Evolutionary conservation across 2,329 filamentous ascomycete genomes (phyloP).

Genomic region (Didymella pomorum): DNA sequence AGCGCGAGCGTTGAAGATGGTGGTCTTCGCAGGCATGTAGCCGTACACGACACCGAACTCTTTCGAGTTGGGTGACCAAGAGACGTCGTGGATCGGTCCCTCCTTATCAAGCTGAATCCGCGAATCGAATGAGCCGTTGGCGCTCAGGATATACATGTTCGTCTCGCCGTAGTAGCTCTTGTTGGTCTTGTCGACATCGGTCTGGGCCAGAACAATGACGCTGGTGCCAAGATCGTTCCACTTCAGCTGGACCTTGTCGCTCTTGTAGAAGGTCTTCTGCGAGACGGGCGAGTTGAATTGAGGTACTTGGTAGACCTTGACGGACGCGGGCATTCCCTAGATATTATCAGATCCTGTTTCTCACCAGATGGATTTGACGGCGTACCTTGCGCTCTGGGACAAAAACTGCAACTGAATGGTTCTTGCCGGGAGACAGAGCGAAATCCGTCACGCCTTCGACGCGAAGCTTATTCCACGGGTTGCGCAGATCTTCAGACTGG

Average conservation of each 20-base stretch:
- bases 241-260: slow-evolving; percentile 97
- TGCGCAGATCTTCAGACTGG: slow-evolving; percentile 82
- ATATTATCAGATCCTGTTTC: slow-evolving; percentile 23
- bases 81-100: slow-evolving; percentile 95
- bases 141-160: slow-evolving; percentile 92
- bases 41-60: slow-evolving; percentile 98
- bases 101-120: slow-evolving; percentile 94
- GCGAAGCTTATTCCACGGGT: slow-evolving; percentile 93
- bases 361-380: not conserved
- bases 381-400: slow-evolving; percentile 91
- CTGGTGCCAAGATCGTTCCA: slow-evolving; percentile 95
- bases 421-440: slow-evolving; percentile 86
- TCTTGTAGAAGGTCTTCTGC: slow-evolving; percentile 99
- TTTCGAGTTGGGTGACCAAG: slow-evolving; percentile 98
- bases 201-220: slow-evolving; percentile 93
- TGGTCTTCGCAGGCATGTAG: slow-evolving; percentile 99
- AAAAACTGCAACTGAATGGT: slow-evolving; percentile 92
- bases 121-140: slow-evolving; percentile 90
- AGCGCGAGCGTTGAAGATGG: slow-evolving; percentile 93
- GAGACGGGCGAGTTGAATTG: slow-evolving; percentile 84
- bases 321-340: slow-evolving; percentile 88
- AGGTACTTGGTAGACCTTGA: slow-evolving; percentile 94
- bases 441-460: slow-evolving; percentile 92
- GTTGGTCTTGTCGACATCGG: slow-evolving; percentile 96
- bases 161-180: slow-evolving; percentile 99